Percentiles rank a stretch among this genome's conserved stretches.
phyloP scores from a whole-genome alignment of 805 yeast genomes.

The Pichia manshurica region DNA sequence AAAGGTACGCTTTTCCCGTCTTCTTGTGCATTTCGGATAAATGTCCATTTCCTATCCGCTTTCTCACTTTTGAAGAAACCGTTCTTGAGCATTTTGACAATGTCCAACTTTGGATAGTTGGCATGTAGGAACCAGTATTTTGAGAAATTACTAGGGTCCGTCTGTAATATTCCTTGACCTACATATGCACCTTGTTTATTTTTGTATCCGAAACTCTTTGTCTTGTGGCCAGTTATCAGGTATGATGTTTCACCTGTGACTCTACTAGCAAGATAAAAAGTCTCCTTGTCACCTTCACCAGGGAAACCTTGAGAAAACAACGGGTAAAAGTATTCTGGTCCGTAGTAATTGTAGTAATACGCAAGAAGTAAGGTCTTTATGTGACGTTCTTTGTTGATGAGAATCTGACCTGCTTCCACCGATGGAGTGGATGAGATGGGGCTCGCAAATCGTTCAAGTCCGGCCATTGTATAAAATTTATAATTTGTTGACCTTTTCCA shows the following conservation, averaged over 20 bases:
- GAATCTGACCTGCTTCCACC: slow-evolving; percentile 65
- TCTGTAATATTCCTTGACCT: slow-evolving; percentile 31
- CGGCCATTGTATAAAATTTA: slow-evolving; percentile 44
- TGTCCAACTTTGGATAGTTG: slow-evolving; percentile 28
- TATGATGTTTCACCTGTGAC: slow-evolving; percentile 29
- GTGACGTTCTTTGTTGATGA: slow-evolving; percentile 57
- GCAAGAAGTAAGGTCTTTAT: slow-evolving; percentile 52
- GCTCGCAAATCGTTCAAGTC: slow-evolving; percentile 30
- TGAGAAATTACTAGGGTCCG: slow-evolving; percentile 23
- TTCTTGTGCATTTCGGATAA: slow-evolving; percentile 28
- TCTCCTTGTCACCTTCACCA: slow-evolving; percentile 80
- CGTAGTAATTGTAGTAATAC: slow-evolving; percentile 59
- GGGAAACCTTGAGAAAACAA: slow-evolving; percentile 66
- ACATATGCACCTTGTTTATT: slow-evolving; percentile 21
- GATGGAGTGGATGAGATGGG: slow-evolving; percentile 45
- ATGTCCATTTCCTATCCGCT: slow-evolving; percentile 23
- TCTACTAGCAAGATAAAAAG: slow-evolving; percentile 64
- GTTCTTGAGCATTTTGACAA: slow-evolving; percentile 18
- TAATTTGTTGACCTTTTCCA: slow-evolving; percentile 66
- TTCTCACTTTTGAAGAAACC: slow-evolving; percentile 17
- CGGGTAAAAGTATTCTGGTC: slow-evolving; percentile 63
- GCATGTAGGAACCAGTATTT: slow-evolving; percentile 27
- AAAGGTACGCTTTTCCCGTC: slow-evolving; percentile 12
- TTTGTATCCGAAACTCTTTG: slow-evolving; percentile 28
- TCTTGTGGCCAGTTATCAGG: slow-evolving; percentile 26